Percentiles rank a stretch among this genome's conserved stretches.
phyloP scores from a whole-genome alignment of 2,329 filamentous ascomycete species.

The Ilyonectria sp. region DNA sequence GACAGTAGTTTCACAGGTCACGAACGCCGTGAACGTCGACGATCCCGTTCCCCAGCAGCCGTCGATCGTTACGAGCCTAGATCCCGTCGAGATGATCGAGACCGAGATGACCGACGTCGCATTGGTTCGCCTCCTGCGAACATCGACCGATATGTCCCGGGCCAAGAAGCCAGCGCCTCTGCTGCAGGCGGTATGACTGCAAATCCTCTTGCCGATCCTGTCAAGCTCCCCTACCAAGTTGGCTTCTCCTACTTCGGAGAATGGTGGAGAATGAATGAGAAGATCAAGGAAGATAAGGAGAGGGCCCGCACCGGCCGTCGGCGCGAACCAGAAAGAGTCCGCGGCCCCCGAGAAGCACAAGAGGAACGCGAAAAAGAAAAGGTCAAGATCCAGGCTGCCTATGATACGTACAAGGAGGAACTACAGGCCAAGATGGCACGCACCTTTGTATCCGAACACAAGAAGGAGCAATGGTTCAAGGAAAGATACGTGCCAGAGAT shows the following conservation, averaged over 20 bases:
- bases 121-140: conserved; percentile 76
- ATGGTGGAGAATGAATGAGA: conserved; percentile 88
- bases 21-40: conserved; percentile 73
- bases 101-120: conserved; percentile 74
- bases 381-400: conserved; percentile 80
- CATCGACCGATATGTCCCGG: conserved; percentile 89
- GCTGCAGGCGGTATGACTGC: conserved; percentile 54
- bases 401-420: conserved; percentile 78
- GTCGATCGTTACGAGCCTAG: conserved; percentile 86
- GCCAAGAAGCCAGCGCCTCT: conserved; percentile 71
- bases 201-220: conserved; percentile 81
- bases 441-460: conserved; percentile 91
- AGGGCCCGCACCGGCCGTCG: conserved; percentile 78
- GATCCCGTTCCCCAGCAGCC: conserved; percentile 78
- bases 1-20: conserved; percentile 58
- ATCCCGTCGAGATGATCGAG: conserved; percentile 76
- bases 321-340: conserved; percentile 74
- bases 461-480: conserved; percentile 97
- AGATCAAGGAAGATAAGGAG: conserved; percentile 86
- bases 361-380: conserved; percentile 87
- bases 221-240: conserved; percentile 83
- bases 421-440: conserved; percentile 86
- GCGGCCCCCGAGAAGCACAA: conserved; percentile 75
- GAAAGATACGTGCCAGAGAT: conserved; percentile 93
- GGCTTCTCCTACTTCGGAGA: conserved; percentile 90